A percentile compares a stretch with the other conserved stretches of the same genome.
phyloP scores from a whole-genome alignment of 805 yeast species.

The Ogataea zsoltii region DNA sequence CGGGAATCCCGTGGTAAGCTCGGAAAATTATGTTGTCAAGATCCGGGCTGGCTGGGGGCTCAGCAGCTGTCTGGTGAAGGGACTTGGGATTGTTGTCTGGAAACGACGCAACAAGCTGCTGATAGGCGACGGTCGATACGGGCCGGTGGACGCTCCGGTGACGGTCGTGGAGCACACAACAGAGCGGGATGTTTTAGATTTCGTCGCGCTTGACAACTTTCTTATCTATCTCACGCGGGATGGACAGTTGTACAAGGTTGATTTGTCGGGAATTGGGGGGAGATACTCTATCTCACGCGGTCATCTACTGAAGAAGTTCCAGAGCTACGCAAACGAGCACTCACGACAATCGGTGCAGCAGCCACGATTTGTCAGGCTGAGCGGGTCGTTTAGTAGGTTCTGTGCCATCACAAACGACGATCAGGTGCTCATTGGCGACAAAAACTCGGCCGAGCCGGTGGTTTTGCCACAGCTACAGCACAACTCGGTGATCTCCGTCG shows the following conservation, averaged over 20 bases:
- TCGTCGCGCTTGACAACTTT: conserved; percentile 53
- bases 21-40: conserved; percentile 38
- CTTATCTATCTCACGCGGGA: conserved; percentile 49
- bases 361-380: conserved; percentile 48
- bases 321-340: conserved; percentile 37
- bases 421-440: conserved; percentile 43
- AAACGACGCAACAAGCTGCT: conserved; percentile 31
- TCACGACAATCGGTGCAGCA: conserved; percentile 14
- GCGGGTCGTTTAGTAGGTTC: conserved; percentile 55
- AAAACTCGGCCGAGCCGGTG: conserved; percentile 34
- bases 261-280: conserved; percentile 25
- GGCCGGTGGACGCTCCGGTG: conserved; percentile 41
- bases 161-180: conserved; percentile 35
- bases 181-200: conserved; percentile 50
- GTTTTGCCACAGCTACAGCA: conserved; percentile 45
- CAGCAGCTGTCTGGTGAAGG: conserved; percentile 48
- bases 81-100: conserved; percentile 64
- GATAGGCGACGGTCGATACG: conserved; percentile 25
- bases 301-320: conserved; percentile 23
- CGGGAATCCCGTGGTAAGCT: conserved; percentile 4
- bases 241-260: conserved; percentile 43
- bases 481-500: conserved; percentile 52
- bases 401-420: conserved; percentile 57
- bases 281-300: conserved; percentile 13
- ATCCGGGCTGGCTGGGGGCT: conserved; percentile 70